These are phyloP conservation scores for Aspergillus hiratsukae DNA, from an alignment of 2,329 filamentous ascomycete genomes.

Conservation along the genomic window DNA sequence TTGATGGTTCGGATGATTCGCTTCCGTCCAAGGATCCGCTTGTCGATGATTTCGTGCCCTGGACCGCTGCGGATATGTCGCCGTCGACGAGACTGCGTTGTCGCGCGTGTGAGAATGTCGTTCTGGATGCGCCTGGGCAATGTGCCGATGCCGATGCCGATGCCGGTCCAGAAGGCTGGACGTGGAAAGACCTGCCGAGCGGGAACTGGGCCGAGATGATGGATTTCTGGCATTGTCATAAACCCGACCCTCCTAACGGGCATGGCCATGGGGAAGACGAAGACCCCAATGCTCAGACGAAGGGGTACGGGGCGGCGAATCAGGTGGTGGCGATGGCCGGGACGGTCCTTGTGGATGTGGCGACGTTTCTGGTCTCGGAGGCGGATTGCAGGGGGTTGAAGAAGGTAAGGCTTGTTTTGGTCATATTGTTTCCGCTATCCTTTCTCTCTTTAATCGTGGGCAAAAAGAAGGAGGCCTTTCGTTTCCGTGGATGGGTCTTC, in stretches of 20 bases:
- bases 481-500: slow-evolving; percentile 47
- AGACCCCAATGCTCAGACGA: slow-evolving; percentile 50
- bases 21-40: slow-evolving; percentile 17
- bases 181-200: slow-evolving; percentile 91
- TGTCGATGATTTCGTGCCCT: slow-evolving; percentile 33
- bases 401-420: slow-evolving; percentile 27
- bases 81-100: slow-evolving; percentile 33
- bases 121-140: slow-evolving; percentile 24
- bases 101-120: slow-evolving; percentile 28
- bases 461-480: slow-evolving; percentile 54
- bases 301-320: slow-evolving; percentile 81
- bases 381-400: slow-evolving; percentile 56
- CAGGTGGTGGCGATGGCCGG: slow-evolving; percentile 62
- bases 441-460: slow-evolving; percentile 31
- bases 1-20: slow-evolving; percentile 38
- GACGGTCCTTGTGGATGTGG: slow-evolving; percentile 75
- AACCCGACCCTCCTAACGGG: slow-evolving; percentile 57
- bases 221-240: slow-evolving; percentile 99
- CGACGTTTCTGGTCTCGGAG: slow-evolving; percentile 67
- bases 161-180: slow-evolving; percentile 30
- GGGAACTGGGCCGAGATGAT: slow-evolving; percentile 99
- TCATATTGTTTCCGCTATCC: neutral
- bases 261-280: slow-evolving; percentile 46
- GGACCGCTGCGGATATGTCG: slow-evolving; percentile 37
- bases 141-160: too few relatives aligned